phyloP scores from a whole-genome alignment of 352 stramenopile species.

The Pythium folliculosum region DNA sequence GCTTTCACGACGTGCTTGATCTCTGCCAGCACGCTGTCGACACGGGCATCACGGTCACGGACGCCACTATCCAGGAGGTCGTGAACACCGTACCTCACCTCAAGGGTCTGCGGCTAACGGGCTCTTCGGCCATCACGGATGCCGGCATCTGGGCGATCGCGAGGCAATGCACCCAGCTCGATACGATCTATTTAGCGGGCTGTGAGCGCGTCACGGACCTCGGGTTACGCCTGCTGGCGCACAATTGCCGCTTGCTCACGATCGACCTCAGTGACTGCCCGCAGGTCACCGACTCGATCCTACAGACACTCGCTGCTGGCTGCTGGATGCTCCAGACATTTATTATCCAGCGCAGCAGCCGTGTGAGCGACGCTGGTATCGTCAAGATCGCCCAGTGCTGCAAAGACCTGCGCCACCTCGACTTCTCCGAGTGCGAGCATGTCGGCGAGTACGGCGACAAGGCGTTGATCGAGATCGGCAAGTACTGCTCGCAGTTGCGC shows the following conservation, averaged over 20 bases:
- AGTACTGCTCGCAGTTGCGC: constrained; percentile 71
- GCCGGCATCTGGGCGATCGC: constrained; percentile 88
- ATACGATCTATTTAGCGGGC: constrained; percentile 77
- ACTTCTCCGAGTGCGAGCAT: constrained; percentile 84
- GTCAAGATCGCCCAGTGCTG: constrained; percentile 89
- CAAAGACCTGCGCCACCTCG: constrained; percentile 72
- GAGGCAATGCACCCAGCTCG: constrained; percentile 63
- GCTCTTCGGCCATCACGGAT: constrained; percentile 84
- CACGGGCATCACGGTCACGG: constrained; percentile 82
- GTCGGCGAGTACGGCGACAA: constrained; percentile 93
- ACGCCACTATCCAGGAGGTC: constrained; percentile 91
- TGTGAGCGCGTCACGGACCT: constrained; percentile 87
- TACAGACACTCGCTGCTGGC: constrained; percentile 87
- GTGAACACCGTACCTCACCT: constrained; percentile 72
- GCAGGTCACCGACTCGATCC: constrained; percentile 77
- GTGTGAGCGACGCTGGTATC: constrained; percentile 82
- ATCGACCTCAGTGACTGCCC: constrained; percentile 88
- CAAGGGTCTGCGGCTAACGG: constrained; percentile 59
- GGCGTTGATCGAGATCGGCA: constrained; percentile 87
- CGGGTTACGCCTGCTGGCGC: constrained; percentile 84
- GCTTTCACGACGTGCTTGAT: constrained; percentile 79
- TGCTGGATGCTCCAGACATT: constrained; percentile 86
- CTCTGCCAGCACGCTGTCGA: constrained; percentile 87
- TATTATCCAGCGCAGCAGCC: constrained; percentile 77
- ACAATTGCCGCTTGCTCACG: constrained; percentile 80